These are phyloP conservation scores for Hypoxylon lienhwacheense DNA, from an alignment of 495 filamentous ascomycete species.

Conservation along the genomic window DNA sequence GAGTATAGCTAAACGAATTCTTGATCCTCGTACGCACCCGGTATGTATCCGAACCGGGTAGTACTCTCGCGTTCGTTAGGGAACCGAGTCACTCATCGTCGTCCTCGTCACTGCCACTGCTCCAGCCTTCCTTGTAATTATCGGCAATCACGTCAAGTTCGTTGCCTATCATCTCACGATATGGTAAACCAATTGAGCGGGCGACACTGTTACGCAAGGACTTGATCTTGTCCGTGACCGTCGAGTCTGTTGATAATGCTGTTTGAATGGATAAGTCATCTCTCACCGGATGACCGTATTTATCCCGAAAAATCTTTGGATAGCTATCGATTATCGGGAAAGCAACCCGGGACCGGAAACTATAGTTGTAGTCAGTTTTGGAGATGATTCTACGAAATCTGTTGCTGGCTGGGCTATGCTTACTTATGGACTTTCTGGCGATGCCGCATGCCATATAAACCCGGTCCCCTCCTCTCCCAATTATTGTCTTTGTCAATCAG, in stretches of 20 bases:
- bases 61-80: not conserved
- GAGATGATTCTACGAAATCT: not conserved
- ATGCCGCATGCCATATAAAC: conserved; percentile 41
- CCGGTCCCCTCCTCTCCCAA: conserved; percentile 36
- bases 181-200: conserved; percentile 64
- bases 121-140: conserved; percentile 88
- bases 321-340: conserved; percentile 86
- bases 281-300: conserved; percentile 40
- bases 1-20: not conserved
- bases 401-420: conserved; percentile 32
- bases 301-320: conserved; percentile 63
- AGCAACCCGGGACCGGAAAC: conserved; percentile 56
- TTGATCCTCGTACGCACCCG: not conserved
- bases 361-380: conserved; percentile 18
- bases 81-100: conserved; percentile 51
- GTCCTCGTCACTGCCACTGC: conserved; percentile 78
- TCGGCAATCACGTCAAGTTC: conserved; percentile 84
- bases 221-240: conserved; percentile 69
- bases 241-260: conserved; percentile 72
- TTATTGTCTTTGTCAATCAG: conserved; percentile 38
- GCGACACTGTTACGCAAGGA: conserved; percentile 61
- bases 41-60: not conserved
- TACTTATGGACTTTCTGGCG: conserved; percentile 63
- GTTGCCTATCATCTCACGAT: conserved; percentile 78
- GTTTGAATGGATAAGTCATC: conserved; percentile 59